These are phyloP conservation scores for Erythrophleum fordii DNA, from an alignment of 306 rosid species.

Conservation along the genomic window DNA sequence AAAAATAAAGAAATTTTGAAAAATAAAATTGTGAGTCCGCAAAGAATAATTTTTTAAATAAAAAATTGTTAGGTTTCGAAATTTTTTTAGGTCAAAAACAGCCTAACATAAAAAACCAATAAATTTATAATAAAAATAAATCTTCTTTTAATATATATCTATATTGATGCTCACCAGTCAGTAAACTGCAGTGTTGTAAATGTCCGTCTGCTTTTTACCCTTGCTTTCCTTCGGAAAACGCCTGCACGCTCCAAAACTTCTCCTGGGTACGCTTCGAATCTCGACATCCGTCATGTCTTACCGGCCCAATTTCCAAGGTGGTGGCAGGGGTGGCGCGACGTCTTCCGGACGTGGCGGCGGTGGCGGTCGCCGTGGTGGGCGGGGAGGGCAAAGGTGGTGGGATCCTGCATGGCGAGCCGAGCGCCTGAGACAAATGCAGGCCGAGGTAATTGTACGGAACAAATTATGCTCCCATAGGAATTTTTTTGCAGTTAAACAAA, in stretches of 20 bases:
- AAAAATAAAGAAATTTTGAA: too few species aligned
- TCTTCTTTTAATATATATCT: too few species aligned
- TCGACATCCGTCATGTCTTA: slow-evolving; percentile 60
- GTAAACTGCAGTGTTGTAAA: slow-evolving; percentile 37
- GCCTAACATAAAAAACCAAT: too few species aligned
- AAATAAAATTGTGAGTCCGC: too few species aligned
- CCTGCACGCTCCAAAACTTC: slow-evolving; percentile 33
- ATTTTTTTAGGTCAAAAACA: too few species aligned
- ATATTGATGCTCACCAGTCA: slow-evolving; percentile 27
- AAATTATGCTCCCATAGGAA: neutral
- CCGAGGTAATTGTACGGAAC: slow-evolving; percentile 53
- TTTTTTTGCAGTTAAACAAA: neutral
- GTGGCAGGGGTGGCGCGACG: slow-evolving; percentile 62
- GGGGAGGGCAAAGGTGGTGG: slow-evolving; percentile 97
- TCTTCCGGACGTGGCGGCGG: slow-evolving; percentile 58
- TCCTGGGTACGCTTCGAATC: slow-evolving; percentile 29
- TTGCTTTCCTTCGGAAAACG: neutral
- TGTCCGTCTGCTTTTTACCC: slow-evolving; percentile 36
- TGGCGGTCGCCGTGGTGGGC: slow-evolving; percentile 60
- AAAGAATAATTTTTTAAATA: too few species aligned
- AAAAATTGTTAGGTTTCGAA: too few species aligned
- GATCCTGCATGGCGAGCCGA: slow-evolving; percentile 98
- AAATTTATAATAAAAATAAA: too few species aligned
- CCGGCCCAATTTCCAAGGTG: slow-evolving; percentile 81
- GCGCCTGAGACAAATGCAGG: slow-evolving; percentile 71